Evolutionary conservation across 176 grass and related monocot genomes (phyloP).

Genomic region (sorghum (Sorghum bicolor)): Sorghum_bicolor_NCBIv3 NC_012874.2:70031001-70031500

Average conservation of each 20-base stretch:
- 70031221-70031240: background rate
- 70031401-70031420: background rate
- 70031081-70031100: too few relatives aligned
- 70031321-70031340: background rate
- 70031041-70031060: too few relatives aligned
- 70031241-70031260: background rate
- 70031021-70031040: too few relatives aligned
- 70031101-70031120: too few relatives aligned
- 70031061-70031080: too few relatives aligned
- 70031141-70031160: background rate
- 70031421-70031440: background rate
- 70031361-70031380: background rate
- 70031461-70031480: background rate
- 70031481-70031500: slow-evolving; percentile 18
- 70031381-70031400: background rate
- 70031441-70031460: background rate
- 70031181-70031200: background rate
- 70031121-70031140: too few relatives aligned
- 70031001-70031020: too few relatives aligned
- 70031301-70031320: background rate
- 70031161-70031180: background rate
- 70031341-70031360: background rate
- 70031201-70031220: background rate
- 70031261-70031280: slow-evolving; percentile 6
- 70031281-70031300: background rate